Evolutionary conservation across 1,284 basidiomycete species (phyloP).

Genomic region (Laetiporus sulphureus): DNA sequence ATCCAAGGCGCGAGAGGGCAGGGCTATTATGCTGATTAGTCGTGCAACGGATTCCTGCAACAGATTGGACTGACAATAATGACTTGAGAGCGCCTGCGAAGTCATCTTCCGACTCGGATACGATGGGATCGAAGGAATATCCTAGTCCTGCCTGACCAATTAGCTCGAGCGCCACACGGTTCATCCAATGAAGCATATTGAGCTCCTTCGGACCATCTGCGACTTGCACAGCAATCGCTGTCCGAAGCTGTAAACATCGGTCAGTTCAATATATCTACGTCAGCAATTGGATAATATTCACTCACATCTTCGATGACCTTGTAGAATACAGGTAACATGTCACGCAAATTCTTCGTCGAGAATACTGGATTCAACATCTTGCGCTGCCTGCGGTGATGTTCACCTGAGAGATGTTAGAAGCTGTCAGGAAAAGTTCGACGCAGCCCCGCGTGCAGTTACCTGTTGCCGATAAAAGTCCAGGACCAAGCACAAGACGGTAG

Average conservation of each 20-base stretch:
- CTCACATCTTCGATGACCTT: conserved; percentile 5
- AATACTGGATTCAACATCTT: conserved; percentile 21
- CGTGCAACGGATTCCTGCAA: neutral
- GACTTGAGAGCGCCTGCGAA: conserved; percentile 13
- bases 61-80: neutral
- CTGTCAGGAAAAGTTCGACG: neutral
- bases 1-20: conserved; percentile 4
- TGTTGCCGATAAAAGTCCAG: conserved; percentile 10
- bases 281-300: neutral
- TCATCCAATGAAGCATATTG: conserved; percentile 29
- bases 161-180: conserved; percentile 32
- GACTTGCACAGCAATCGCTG: conserved; percentile 14
- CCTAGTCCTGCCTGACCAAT: conserved; percentile 33
- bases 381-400: conserved; percentile 13
- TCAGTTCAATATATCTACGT: neutral
- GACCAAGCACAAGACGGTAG: conserved; percentile 10
- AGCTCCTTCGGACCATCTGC: conserved; percentile 17
- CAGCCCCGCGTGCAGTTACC: conserved; percentile 1
- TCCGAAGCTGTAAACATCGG: conserved; percentile 1
- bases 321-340: conserved; percentile 18
- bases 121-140: conserved; percentile 29
- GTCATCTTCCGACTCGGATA: conserved; percentile 14
- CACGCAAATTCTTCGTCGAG: conserved; percentile 15
- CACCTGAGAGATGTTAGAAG: conserved; percentile 7
- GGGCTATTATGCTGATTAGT: conserved; percentile 7